phyloP scores from a whole-genome alignment of 192 early-diverging fungal genomes.

The Spinellus fusiger region DNA sequence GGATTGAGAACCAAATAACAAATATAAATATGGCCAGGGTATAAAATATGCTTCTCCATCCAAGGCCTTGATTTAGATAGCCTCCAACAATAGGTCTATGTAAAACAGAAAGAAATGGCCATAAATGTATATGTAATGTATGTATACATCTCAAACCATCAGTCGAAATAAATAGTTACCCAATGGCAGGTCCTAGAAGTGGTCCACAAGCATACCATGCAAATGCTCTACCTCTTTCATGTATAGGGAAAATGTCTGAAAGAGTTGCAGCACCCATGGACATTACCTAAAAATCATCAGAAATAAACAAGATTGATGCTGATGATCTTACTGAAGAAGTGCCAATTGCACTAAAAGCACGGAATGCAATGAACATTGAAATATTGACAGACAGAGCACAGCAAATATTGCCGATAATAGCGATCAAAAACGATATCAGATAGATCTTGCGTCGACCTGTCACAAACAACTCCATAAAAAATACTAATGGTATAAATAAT shows the following conservation, averaged over 20 bases:
- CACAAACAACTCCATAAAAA: background rate
- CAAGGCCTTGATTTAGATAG: constrained; percentile 28
- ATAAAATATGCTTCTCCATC: constrained; percentile 34
- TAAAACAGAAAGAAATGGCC: constrained; percentile 16
- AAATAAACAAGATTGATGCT: background rate
- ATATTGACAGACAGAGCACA: constrained; percentile 26
- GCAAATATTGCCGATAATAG: constrained; percentile 13
- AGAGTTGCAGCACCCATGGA: constrained; percentile 33
- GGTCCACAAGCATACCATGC: constrained; percentile 18
- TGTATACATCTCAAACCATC: background rate
- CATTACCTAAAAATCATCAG: constrained; percentile 15
- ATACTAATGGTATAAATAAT: background rate
- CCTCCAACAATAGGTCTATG: constrained; percentile 31
- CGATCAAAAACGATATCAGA: constrained; percentile 18
- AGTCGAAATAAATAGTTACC: constrained; percentile 1
- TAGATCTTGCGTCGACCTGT: constrained; percentile 24
- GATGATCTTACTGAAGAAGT: constrained; percentile 14
- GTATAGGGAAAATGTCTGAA: constrained; percentile 23
- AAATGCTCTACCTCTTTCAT: constrained; percentile 29
- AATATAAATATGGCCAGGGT: constrained; percentile 21
- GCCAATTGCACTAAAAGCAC: constrained; percentile 25
- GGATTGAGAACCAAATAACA: constrained; percentile 6
- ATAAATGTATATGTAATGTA: constrained; percentile 6
- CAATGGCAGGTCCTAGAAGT: constrained; percentile 24
- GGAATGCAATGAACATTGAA: constrained; percentile 19